Evolutionary conservation across 495 filamentous ascomycete genomes (phyloP).

Genomic region (Tuber indicum): DNA sequence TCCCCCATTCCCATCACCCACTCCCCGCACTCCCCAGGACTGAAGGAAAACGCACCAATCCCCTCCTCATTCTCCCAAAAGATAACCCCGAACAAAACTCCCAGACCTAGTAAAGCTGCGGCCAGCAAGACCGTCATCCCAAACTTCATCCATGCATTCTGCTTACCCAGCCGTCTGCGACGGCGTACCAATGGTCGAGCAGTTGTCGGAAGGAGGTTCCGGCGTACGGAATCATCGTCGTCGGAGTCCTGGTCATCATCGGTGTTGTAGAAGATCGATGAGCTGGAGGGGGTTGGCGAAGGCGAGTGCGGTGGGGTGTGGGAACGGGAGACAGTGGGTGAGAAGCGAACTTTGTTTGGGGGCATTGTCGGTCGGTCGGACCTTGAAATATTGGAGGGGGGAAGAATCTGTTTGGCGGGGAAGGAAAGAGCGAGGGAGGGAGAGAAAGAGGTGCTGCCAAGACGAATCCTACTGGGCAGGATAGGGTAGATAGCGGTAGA

Average conservation of each 20-base stretch:
- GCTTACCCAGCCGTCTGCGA: background rate
- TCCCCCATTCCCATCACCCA: background rate
- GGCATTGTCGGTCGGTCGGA: background rate
- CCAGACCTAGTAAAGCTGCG: conserved; percentile 15
- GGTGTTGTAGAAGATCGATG: conserved; percentile 15
- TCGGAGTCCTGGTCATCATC: background rate
- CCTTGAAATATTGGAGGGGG: background rate
- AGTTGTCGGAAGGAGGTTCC: background rate
- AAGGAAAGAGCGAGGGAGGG: background rate
- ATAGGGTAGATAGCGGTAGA: background rate
- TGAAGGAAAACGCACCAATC: conserved; percentile 16
- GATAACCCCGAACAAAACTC: conserved; percentile 27
- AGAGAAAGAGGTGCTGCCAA: background rate
- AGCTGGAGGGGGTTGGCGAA: conserved; percentile 5
- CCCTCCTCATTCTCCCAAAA: conserved; percentile 32
- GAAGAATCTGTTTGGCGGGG: background rate
- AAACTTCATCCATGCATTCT: conserved; percentile 12
- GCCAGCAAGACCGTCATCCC: conserved; percentile 24
- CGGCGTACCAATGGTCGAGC: conserved; percentile 9
- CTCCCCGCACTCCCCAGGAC: background rate
- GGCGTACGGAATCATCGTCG: background rate
- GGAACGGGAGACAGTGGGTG: conserved; percentile 28
- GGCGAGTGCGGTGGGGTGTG: conserved; percentile 21
- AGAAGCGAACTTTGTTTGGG: conserved; percentile 28
- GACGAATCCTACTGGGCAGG: background rate